These are phyloP conservation scores for Candida morakotiae DNA, from an alignment of 805 yeast species.

Conservation along the genomic window DNA sequence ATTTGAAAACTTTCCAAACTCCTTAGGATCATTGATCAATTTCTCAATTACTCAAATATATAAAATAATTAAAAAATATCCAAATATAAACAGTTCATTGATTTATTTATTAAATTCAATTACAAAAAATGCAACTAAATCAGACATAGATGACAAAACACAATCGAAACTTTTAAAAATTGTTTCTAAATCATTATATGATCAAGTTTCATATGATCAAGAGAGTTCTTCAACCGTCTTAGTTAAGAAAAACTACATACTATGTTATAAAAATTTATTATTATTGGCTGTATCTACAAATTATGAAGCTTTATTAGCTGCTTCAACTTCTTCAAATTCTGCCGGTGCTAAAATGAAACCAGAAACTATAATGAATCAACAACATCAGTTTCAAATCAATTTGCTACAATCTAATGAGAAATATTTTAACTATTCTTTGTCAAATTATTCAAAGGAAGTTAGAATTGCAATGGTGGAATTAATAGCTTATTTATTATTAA, in stretches of 20 bases:
- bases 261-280: constrained; percentile 28
- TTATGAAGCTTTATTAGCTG: constrained; percentile 33
- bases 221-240: constrained; percentile 17
- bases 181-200: constrained; percentile 22
- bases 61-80: constrained; percentile 34
- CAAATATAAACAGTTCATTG: constrained; percentile 21
- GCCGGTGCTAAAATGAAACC: constrained; percentile 40
- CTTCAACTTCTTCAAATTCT: constrained; percentile 29
- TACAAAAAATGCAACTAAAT: constrained; percentile 30
- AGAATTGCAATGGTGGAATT: constrained; percentile 35
- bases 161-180: constrained; percentile 33
- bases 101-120: constrained; percentile 28
- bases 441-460: constrained; percentile 30
- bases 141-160: constrained; percentile 38
- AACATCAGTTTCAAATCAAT: constrained; percentile 31
- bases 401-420: constrained; percentile 29
- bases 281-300: constrained; percentile 30
- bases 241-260: constrained; percentile 28
- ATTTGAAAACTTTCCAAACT: constrained; percentile 33
- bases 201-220: constrained; percentile 15
- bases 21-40: constrained; percentile 30
- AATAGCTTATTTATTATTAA: constrained; percentile 29
- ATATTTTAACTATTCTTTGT: constrained; percentile 23
- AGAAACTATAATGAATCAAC: constrained; percentile 37
- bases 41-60: constrained; percentile 33